phyloP scores from a whole-genome alignment of 1,139 yeast genomes.

The Taphrina flavorubra region DNA sequence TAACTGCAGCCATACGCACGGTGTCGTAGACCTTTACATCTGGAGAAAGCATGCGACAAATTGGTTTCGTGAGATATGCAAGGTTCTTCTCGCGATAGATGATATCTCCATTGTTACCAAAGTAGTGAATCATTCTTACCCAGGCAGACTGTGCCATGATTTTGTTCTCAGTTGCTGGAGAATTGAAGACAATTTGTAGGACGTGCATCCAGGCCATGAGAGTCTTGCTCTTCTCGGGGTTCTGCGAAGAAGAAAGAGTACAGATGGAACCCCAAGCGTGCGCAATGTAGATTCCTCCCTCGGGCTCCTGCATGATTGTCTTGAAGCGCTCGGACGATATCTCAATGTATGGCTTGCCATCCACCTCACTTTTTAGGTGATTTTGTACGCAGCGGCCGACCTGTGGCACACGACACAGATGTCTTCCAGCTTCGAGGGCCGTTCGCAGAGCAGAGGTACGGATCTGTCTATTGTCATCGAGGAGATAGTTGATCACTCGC shows the following conservation, averaged over 20 bases:
- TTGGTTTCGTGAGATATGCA: slow-evolving; percentile 22
- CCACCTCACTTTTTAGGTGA: slow-evolving; percentile 23
- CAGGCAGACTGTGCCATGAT: slow-evolving; percentile 43
- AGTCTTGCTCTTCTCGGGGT: slow-evolving; percentile 44
- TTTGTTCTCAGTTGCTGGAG: slow-evolving; percentile 41
- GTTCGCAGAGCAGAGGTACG: slow-evolving; percentile 18
- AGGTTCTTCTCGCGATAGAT: slow-evolving; percentile 35
- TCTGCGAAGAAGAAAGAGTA: slow-evolving; percentile 42
- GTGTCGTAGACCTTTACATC: slow-evolving; percentile 8
- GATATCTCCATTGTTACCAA: slow-evolving; percentile 25
- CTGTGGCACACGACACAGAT: slow-evolving; percentile 2
- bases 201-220: slow-evolving; percentile 45
- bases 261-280: slow-evolving; percentile 45
- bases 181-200: slow-evolving; percentile 43
- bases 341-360: slow-evolving; percentile 39
- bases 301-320: slow-evolving; percentile 41
- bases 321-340: slow-evolving; percentile 40
- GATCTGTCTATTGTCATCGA: slow-evolving; percentile 12
- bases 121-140: slow-evolving; percentile 43
- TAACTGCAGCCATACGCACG: slow-evolving; percentile 41
- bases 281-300: slow-evolving; percentile 44
- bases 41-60: slow-evolving; percentile 21
- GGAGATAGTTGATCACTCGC: slow-evolving; percentile 13
- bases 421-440: slow-evolving; percentile 11
- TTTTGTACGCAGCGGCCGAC: slow-evolving; percentile 34